Conservation (phyloP, 164 flowering plant genomes). For the Warburgia ugandensis region DNA sequence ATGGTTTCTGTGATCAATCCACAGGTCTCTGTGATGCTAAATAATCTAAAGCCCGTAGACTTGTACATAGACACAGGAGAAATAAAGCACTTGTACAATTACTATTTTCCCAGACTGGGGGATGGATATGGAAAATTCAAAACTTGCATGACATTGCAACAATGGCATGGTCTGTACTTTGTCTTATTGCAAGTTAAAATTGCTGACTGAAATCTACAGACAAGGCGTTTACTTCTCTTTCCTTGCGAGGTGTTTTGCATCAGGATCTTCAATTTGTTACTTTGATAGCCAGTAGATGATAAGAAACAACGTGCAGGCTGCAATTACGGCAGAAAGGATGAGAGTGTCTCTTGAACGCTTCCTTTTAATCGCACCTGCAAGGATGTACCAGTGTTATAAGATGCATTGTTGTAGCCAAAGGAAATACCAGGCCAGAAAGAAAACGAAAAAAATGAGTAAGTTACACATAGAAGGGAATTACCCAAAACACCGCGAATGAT, state of each 20-base stretch:
- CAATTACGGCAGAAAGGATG: constrained; percentile 86
- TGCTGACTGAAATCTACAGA: neutral
- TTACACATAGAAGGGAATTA: constrained; percentile 13
- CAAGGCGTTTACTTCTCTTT: neutral
- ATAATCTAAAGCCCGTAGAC: constrained; percentile 5
- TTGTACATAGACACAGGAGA: constrained; percentile 9
- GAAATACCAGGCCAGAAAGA: neutral
- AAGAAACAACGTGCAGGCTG: constrained; percentile 90
- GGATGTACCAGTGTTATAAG: too few relatives aligned
- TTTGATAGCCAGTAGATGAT: constrained; percentile 96
- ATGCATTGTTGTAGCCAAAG: neutral
- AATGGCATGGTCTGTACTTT: neutral
- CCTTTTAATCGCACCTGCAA: constrained; percentile 82
- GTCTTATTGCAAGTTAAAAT: too few relatives aligned
- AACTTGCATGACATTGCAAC: too few relatives aligned
- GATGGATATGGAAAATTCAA: too few relatives aligned
- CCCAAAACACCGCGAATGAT: constrained; percentile 87
- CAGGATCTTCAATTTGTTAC: constrained; percentile 20
- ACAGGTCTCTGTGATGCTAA: constrained; percentile 85
- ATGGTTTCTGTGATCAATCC: constrained; percentile 68
- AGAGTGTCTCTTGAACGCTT: constrained; percentile 85
- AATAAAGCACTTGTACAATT: too few relatives aligned
- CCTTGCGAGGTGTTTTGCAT: neutral
- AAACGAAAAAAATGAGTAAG: neutral
- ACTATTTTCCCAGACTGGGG: too few relatives aligned